Evolutionary conservation across 2,329 filamentous ascomycete species (phyloP), one percentile per base, ranked within the genome.

Genomic region (Aureobasidium sp.): DNA sequence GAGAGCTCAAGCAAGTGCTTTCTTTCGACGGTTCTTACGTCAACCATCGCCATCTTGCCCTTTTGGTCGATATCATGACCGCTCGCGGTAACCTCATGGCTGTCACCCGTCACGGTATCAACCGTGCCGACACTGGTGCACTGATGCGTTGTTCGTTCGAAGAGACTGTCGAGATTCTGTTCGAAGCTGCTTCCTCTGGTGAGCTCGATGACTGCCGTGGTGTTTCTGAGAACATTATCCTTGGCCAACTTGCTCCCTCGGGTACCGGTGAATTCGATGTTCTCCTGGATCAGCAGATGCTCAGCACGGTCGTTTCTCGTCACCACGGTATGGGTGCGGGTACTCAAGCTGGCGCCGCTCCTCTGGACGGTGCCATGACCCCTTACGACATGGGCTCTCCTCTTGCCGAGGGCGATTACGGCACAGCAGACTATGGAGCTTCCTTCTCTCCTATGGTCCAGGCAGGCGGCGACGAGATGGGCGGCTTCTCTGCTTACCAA

Each of bases 81-180:
- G 91, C 95, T 70, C 85, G 94, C 70, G 94, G 94, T 67, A 88
- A 89, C 69, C 87, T 99, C 70, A 96, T 96, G 75, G 93, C 94
- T 15, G 93, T 99, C 66, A 99, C 94, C 61, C 90, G 94, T 76
- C 94, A 99, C 73, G 94, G 94, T 78, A 99, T 99, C 79, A 99
- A 99, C 79, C 87, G 94, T 70, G 91, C 93, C 29, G 94, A 99
- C 72, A 99, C 95, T 65, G 94, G 94, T 80, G 95, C 94, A 11
- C 82, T 99, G 70, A 99, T 99, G 94, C 89, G 94, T 75, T 99
- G 95, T 81, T 99, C 94, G 1, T 99, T 99, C 77, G 94, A 99
- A 77, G 95, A 99, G 76, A 99, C 94, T 0, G 94, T 99, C 44
- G 95, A 99, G 73, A 99, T 99, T 80, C 81, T 99, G 59, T 85